phyloP scores from a whole-genome alignment of 306 rosid genomes.

The Acmispon strigosus region DNA sequence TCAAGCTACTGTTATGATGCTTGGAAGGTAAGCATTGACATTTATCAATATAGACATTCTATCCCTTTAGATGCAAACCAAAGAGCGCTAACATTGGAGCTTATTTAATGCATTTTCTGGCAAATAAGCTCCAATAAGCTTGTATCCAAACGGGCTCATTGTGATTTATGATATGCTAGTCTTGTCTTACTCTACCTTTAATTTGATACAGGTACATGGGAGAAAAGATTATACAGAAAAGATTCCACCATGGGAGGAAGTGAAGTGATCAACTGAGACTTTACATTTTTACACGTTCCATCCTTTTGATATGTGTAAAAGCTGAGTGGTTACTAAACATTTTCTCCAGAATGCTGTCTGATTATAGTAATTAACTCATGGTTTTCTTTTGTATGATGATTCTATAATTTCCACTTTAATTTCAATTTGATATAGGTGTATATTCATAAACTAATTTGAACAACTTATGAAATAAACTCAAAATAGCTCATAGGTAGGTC shows the following conservation, averaged over 20 bases:
- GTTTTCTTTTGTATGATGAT: neutral
- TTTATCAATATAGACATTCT: neutral
- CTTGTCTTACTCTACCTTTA: neutral
- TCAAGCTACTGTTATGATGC: conserved; percentile 83
- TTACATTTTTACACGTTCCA: neutral
- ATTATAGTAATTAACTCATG: neutral
- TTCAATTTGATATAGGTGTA: too few relatives aligned
- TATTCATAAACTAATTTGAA: too few relatives aligned
- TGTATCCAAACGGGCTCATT: too few relatives aligned
- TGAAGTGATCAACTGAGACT: conserved; percentile 4
- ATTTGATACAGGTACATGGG: conserved; percentile 55
- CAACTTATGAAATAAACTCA: too few relatives aligned
- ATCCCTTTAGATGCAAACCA: too few relatives aligned
- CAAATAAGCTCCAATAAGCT: too few relatives aligned
- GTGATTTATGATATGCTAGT: neutral
- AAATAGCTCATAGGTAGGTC: too few relatives aligned
- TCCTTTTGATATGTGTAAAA: neutral
- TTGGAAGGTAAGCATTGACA: conserved; percentile 52
- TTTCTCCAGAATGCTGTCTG: neutral
- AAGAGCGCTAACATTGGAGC: too few relatives aligned
- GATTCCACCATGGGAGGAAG: neutral
- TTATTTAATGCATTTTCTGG: too few relatives aligned
- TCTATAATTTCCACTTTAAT: neutral
- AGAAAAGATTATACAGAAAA: conserved; percentile 36
- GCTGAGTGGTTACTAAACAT: neutral